Base-by-base conservation (phyloP, 2,329 filamentous ascomycete genomes). In the Talaromyces sp. region DNA sequence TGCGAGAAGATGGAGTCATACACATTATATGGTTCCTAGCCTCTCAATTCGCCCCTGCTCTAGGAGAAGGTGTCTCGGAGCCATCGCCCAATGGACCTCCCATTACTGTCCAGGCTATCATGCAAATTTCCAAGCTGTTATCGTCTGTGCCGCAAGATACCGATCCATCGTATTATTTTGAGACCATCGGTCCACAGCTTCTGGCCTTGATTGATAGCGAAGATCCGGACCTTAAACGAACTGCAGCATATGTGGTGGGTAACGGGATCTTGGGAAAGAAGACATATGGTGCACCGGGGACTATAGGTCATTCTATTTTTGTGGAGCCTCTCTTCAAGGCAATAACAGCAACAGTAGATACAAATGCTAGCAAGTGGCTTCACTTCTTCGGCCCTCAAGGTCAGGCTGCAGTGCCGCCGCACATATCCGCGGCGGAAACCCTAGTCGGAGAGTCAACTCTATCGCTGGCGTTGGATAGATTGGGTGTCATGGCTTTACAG, bases 201-300 rank as follows among this genome's bases (percentile, higher is more conserved):
- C 61, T 77, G 19, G 61, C 66, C 17, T 63, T 77, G 45, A 63
- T 77, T 50, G 75, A 77, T 60, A 70, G 74, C 1, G 63, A 71
- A 17, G 73, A 76, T 50, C 64, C 59, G 1, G 75, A 77, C 58
- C 59, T 77, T 37, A 70, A 65, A 56, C 75, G 70, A 56, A 73
- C 74, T n/a, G 74, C 71, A 17, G 72, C 75, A 2, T 77, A 77
- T 61, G 67, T 72, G 17, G 69, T 77, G 48, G 74, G 75, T 6
- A 77, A 69, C 63, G 75, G 75, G n/a, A 73, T 77, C 33, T 59
- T 77, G 28, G 68, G 72, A 2, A 77, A 76, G 59, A 69, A 70
- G 31, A 56, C 67, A 13, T 73, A 71, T 57, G 75, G 75, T 4
- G 69, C 73, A 17, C 70, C 71, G 33, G 72, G 73, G 5, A 71